Evolutionary conservation across 1,139 yeast genomes (phyloP).

Genomic region (Suhomyces bokatorum): DNA sequence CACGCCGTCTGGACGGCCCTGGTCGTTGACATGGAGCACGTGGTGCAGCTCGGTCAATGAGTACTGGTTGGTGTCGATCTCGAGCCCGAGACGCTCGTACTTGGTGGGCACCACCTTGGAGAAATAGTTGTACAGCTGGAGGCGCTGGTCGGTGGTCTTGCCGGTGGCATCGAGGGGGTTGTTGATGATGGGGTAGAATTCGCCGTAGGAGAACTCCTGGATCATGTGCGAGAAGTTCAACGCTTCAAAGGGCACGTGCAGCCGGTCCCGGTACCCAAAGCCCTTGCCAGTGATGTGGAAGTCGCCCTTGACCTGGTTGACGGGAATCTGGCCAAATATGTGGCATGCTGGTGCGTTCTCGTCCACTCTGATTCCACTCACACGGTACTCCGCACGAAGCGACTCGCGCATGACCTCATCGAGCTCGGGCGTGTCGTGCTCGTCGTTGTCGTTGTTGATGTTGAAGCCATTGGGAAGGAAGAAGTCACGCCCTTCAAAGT

Average conservation of each 20-base stretch:
- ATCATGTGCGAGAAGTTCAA: slow-evolving; percentile 83
- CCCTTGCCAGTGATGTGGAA: slow-evolving; percentile 83
- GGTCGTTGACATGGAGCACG: slow-evolving; percentile 23
- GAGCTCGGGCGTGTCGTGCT: slow-evolving; percentile 61
- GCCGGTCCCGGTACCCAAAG: slow-evolving; percentile 50
- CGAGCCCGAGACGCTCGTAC: slow-evolving; percentile 69
- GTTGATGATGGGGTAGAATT: slow-evolving; percentile 78
- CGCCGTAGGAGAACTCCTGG: slow-evolving; percentile 88
- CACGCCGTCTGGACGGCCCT: slow-evolving; percentile 32
- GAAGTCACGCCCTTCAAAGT: slow-evolving; percentile 62
- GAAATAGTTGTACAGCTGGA: slow-evolving; percentile 60
- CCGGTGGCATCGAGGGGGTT: slow-evolving; percentile 84
- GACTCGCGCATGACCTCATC: slow-evolving; percentile 67
- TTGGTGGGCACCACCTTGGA: slow-evolving; percentile 83
- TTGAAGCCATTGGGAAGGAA: slow-evolving; percentile 50
- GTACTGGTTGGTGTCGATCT: slow-evolving; percentile 81
- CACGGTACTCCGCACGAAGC: slow-evolving; percentile 60
- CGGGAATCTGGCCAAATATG: slow-evolving; percentile 82
- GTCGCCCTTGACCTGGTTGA: slow-evolving; percentile 83
- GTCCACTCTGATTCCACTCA: slow-evolving; percentile 38
- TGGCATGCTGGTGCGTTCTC: slow-evolving; percentile 80
- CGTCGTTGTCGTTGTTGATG: slow-evolving; percentile 45
- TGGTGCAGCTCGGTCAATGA: slow-evolving; percentile 63
- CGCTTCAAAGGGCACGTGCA: slow-evolving; percentile 46
- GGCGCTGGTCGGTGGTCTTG: slow-evolving; percentile 47